phyloP scores from a whole-genome alignment of 257 asterid species.

The Solanum chiquidenum region DNA sequence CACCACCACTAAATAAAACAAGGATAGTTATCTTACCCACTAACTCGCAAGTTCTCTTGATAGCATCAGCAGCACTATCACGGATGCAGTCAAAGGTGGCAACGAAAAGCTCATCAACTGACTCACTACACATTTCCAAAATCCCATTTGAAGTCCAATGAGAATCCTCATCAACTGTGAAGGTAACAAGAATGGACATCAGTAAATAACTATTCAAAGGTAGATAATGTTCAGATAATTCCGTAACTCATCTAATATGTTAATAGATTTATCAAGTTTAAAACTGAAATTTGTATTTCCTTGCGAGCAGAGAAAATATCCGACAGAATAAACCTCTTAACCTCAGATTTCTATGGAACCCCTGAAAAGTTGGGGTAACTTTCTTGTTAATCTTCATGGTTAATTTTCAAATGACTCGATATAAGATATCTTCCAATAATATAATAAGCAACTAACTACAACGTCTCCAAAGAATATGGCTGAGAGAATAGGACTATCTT shows the following conservation, averaged over 20 bases:
- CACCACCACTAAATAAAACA: background rate
- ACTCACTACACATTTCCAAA: conserved; percentile 36
- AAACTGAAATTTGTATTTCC: background rate
- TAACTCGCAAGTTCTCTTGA: conserved; percentile 52
- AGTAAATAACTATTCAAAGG: background rate
- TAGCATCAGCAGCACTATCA: conserved; percentile 66
- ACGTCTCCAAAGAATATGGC: background rate
- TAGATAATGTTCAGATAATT: background rate
- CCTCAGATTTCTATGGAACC: background rate
- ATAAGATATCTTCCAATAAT: background rate
- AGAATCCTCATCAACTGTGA: conserved; percentile 38
- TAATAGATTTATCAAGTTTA: background rate
- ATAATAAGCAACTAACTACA: background rate
- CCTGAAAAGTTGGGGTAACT: background rate
- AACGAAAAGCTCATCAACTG: conserved; percentile 84
- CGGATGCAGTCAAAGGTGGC: conserved; percentile 89
- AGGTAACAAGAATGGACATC: conserved; percentile 11
- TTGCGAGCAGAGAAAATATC: background rate
- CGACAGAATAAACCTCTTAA: background rate
- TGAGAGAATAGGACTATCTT: background rate
- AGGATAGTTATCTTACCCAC: conserved; percentile 40
- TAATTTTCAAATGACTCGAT: background rate
- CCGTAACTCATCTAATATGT: background rate
- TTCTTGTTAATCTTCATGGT: background rate
- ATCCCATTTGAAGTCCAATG: conserved; percentile 30